phyloP scores from a whole-genome alignment of 768 basidiomycete species.

The Crepidotus variabilis region DNA sequence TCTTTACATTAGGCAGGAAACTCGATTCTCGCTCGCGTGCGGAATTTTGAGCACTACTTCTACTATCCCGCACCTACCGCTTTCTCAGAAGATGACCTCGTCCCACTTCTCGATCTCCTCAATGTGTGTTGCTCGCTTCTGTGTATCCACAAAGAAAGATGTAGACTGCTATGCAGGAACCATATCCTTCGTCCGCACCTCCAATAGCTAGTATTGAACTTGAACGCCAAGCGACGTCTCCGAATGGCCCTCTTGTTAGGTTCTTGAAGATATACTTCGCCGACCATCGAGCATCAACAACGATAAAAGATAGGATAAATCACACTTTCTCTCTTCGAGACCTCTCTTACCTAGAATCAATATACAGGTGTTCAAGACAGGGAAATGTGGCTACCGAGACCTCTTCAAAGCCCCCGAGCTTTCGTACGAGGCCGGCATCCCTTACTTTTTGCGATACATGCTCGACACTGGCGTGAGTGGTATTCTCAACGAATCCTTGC shows the following conservation, averaged over 20 bases:
- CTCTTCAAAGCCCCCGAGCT: slow-evolving; percentile 47
- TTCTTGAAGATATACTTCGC: slow-evolving; percentile 79
- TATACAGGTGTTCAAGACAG: slow-evolving; percentile 59
- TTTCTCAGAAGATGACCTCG: slow-evolving; percentile 59
- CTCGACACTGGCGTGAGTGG: slow-evolving; percentile 76
- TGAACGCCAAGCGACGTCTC: slow-evolving; percentile 62
- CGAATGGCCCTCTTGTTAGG: slow-evolving; percentile 63
- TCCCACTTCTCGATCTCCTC: slow-evolving; percentile 56
- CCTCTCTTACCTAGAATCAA: slow-evolving; percentile 15
- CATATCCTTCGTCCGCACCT: not conserved
- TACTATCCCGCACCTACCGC: slow-evolving; percentile 83
- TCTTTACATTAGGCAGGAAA: slow-evolving; percentile 56
- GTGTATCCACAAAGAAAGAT: not conserved
- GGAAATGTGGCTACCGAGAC: slow-evolving; percentile 58
- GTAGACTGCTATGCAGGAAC: not conserved
- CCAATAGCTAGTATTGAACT: slow-evolving; percentile 50
- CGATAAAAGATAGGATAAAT: slow-evolving; percentile 74
- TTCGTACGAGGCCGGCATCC: slow-evolving; percentile 88
- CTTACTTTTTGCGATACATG: slow-evolving; percentile 88
- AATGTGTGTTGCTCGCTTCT: slow-evolving; percentile 51
- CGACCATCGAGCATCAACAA: slow-evolving; percentile 67
- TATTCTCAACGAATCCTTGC: not conserved
- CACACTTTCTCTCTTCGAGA: slow-evolving; percentile 3
- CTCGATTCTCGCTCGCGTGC: slow-evolving; percentile 80
- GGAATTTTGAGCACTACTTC: slow-evolving; percentile 85